Evolutionary conservation across 108 stramenopile genomes (phyloP), one percentile per base, ranked within the genome.

Genomic region (Fistulifera pelliculosa): DNA sequence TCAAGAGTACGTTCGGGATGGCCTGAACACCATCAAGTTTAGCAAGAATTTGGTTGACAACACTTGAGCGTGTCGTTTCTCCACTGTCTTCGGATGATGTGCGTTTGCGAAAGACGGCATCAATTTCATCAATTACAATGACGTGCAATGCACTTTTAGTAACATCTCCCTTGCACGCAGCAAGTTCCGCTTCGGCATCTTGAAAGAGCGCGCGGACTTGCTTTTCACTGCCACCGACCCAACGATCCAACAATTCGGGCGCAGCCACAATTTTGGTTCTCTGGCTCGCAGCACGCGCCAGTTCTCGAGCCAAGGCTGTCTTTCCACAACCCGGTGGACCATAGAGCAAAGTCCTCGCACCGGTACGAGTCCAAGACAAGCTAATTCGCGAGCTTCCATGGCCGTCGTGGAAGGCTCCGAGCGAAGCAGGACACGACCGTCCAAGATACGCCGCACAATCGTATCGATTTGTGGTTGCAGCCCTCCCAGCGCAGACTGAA

Each of bases 71-170:
- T 4, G 85, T 76, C 2, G 93, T 86, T 49, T 94, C 85, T 8
- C 47, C 27, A 5, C 15, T 19, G 52, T 79, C 75, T 77, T 94
- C 49, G 40, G 83, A 59, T 41, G 84, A 64, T 21, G 86, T 68
- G 56, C 90, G 56, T 39, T 73, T 79, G 12, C 86, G 64, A 61
- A 89, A 85, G 43, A 98, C 95, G 19, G 95, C 97, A 73, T 98
- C 97, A 43, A 96, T 85, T 69, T 98, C 97, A 70, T 98, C 97
- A 71, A 98, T 90, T 35, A 98, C 94, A 56, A 98, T 90, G 0
- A 98, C 96, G 72, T 94, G 95, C 12, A 96, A 68, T 26, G 82
- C 84, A 25, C 69, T 71, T 21, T 68, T 69, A 10, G 79, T 66
- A 28, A 90, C 15, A 79, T 93, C 71, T 45, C 96, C 77, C 19